phyloP scores from a whole-genome alignment of 352 stramenopile species.

The Pythium apleroticum region DNA sequence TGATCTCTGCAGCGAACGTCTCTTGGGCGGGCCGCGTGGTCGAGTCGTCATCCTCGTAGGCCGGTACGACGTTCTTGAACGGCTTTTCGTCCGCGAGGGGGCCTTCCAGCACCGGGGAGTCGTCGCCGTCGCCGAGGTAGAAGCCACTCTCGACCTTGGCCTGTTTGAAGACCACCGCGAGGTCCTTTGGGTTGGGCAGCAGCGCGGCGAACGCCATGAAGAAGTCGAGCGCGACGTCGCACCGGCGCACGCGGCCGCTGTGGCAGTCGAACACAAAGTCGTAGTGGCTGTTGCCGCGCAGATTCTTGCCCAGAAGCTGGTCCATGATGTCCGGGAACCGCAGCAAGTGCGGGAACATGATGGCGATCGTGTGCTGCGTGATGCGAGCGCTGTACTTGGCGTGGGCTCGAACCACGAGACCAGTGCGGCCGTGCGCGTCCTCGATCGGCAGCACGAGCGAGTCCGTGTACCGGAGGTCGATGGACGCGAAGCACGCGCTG shows the following conservation, averaged over 20 bases:
- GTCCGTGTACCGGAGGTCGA: conserved; percentile 3
- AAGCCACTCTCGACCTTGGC: conserved; percentile 23
- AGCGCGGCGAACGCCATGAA: conserved; percentile 18
- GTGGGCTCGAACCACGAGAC: conserved; percentile 9
- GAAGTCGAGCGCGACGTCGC: conserved; percentile 21
- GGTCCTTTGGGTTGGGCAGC: conserved; percentile 11
- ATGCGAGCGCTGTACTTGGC: conserved; percentile 6
- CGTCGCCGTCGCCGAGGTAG: conserved; percentile 13
- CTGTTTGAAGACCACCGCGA: conserved; percentile 15
- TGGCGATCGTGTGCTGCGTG: conserved; percentile 16
- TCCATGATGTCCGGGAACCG: background rate
- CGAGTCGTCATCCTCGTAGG: too few relatives aligned
- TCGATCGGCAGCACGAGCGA: conserved; percentile 14
- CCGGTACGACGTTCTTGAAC: background rate
- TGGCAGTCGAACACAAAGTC: conserved; percentile 24
- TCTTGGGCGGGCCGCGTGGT: too few relatives aligned
- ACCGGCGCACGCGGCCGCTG: conserved; percentile 10
- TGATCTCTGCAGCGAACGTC: too few relatives aligned
- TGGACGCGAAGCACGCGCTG: conserved; percentile 10
- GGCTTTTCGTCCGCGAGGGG: background rate
- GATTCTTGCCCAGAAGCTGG: conserved; percentile 8
- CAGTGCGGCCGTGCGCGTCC: conserved; percentile 9
- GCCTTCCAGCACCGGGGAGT: too few relatives aligned
- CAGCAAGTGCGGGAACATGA: conserved; percentile 24
- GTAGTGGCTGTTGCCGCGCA: conserved; percentile 12